Evolutionary conservation across 805 yeast species (phyloP), one percentile per base, ranked within the genome.

Genomic region (Suhomyces emberorum): DNA sequence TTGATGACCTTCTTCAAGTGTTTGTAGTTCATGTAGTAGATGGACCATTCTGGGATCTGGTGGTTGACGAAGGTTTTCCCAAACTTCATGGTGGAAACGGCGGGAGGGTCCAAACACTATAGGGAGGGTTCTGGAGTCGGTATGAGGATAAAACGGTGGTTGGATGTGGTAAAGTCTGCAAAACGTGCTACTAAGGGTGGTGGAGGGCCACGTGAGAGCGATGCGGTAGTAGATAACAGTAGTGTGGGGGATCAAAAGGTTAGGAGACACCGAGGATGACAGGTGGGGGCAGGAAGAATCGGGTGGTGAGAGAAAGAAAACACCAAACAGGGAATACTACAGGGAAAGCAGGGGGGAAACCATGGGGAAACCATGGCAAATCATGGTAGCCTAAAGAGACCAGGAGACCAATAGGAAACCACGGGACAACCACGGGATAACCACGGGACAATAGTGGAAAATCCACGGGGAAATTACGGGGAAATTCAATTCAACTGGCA

Each of bases 41-140:
- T 75, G 33, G 79, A 71, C 98, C 98, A 91, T 61, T 88, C 96
- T 3, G 97, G 97, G 39, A 89, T 88, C 68, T 88, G 95, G 61
- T 91, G 95, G 32, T 84, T 70, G 21, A 79, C 64, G 47, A 86
- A 60, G 3, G 87, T 83, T 59, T 85, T 86, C 18, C 91, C 95
- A 57, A 85, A 86, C 70, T 83, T 83, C 91, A 83, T 83, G 28
- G 26, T 23, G 23, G 7, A 7, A n/a, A 20, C 23, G 23, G 23
- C 23, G 7, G 23, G 23, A n/a, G n/a, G n/a, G n/a, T n/a, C n/a
- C n/a, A n/a, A n/a, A n/a, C n/a, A n/a, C n/a, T n/a, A n/a, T n/a
- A n/a, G n/a, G n/a, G n/a, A n/a, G n/a, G n/a, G n/a, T n/a, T n/a
- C n/a, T n/a, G n/a, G n/a, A n/a, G n/a, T n/a, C n/a, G n/a, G n/a